These are phyloP conservation scores for Colletotrichum sp. DNA, from an alignment of 2,329 filamentous ascomycete species.

Conservation along the genomic window DNA sequence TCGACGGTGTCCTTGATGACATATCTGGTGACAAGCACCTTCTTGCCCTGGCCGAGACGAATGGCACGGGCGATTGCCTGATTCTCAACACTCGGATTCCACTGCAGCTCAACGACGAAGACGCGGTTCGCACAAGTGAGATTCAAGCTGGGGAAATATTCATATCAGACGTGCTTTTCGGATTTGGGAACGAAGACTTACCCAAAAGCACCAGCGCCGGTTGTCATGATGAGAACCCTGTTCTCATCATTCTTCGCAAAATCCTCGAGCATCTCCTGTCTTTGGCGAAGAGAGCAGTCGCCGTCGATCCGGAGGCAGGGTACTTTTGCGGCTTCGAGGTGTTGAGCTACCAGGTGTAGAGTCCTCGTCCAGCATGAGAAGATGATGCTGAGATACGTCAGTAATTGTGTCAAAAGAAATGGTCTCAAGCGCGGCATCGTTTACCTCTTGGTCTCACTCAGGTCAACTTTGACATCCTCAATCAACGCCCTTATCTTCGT, in stretches of 20 bases:
- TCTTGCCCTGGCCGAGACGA: constrained; percentile 47
- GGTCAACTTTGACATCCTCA: constrained; percentile 29
- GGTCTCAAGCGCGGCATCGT: too few species aligned
- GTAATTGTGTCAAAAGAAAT: too few species aligned
- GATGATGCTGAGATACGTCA: constrained; percentile 38
- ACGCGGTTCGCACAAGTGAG: constrained; percentile 51
- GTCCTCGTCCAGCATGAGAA: constrained; percentile 53
- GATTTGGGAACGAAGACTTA: too few species aligned
- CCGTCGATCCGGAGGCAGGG: constrained; percentile 48
- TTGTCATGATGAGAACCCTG: constrained; percentile 56
- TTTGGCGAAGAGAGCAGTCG: constrained; percentile 34
- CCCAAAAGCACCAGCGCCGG: constrained; percentile 56
- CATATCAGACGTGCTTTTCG: too few species aligned
- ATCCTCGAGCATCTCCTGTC: constrained; percentile 40
- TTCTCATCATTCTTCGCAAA: constrained; percentile 34
- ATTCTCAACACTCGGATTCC: constrained; percentile 58
- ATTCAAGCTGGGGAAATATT: too few species aligned
- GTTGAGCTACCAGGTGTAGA: constrained; percentile 37
- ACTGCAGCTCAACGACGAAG: constrained; percentile 58
- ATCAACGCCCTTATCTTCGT: constrained; percentile 37
- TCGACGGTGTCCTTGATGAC: constrained; percentile 47
- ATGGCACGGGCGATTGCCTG: constrained; percentile 56
- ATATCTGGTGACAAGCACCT: constrained; percentile 51
- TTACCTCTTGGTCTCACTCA: constrained; percentile 30
- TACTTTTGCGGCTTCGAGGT: constrained; percentile 31